Conservation (phyloP, 371 early-diverging fungal species). For the Sporodiniella umbellata region DNA sequence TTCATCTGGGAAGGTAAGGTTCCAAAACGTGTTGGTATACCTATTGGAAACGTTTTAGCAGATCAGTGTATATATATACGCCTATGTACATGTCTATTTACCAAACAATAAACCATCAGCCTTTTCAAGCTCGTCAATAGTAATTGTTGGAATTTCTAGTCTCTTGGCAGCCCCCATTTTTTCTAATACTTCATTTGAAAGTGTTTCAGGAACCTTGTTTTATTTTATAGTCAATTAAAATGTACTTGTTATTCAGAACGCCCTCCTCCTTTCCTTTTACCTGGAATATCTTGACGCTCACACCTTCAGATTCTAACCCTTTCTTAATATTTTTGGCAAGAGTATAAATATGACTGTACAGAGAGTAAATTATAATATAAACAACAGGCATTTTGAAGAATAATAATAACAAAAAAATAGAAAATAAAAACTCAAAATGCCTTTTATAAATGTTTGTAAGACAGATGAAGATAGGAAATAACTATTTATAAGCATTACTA, state of each 20-base stretch:
- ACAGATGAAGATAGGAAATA: too few species aligned
- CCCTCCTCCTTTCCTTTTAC: not conserved
- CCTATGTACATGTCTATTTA: not conserved
- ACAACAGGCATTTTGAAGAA: constrained; percentile 31
- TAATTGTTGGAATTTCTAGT: constrained; percentile 61
- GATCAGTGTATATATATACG: not conserved
- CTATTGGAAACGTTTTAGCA: not conserved
- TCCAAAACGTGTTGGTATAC: constrained; percentile 55
- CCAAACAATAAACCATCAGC: constrained; percentile 84
- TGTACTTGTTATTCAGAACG: not conserved
- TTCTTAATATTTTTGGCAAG: constrained; percentile 62
- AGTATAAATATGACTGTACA: constrained; percentile 73
- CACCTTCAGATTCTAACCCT: constrained; percentile 52
- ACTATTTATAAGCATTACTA: not conserved
- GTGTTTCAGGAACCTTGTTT: constrained; percentile 52
- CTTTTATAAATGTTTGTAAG: not conserved
- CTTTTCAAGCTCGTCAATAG: constrained; percentile 52
- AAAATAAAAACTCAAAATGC: not conserved
- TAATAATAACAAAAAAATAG: not conserved
- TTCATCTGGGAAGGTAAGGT: constrained; percentile 76
- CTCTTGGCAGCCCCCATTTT: constrained; percentile 71
- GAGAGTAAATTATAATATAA: constrained; percentile 65
- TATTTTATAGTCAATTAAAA: not conserved
- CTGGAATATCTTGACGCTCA: constrained; percentile 62
- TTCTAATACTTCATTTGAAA: constrained; percentile 58